A percentile compares a stretch with the other conserved stretches of the same genome.
phyloP scores from a whole-genome alignment of 2,329 filamentous ascomycete species.

The Botryotinia globosa region DNA sequence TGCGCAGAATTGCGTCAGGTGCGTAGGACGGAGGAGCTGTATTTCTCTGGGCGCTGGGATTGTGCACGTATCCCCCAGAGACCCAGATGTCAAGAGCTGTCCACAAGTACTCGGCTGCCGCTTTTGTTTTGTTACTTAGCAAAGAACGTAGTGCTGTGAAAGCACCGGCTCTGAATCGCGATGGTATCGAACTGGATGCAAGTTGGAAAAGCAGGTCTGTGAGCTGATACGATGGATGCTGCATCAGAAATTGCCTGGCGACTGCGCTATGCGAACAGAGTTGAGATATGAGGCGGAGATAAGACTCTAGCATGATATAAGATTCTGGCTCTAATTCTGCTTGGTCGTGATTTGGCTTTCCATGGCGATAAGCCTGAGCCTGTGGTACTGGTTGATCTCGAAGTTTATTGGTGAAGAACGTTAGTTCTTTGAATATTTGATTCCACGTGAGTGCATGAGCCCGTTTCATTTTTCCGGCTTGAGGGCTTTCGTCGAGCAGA shows the following conservation, averaged over 20 bases:
- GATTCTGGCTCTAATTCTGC: slow-evolving; percentile 86
- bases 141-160: slow-evolving; percentile 76
- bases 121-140: slow-evolving; percentile 67
- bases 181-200: slow-evolving; percentile 72
- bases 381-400: slow-evolving; percentile 66
- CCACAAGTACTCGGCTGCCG: slow-evolving; percentile 76
- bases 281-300: slow-evolving; percentile 82
- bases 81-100: slow-evolving; percentile 75
- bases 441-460: slow-evolving; percentile 86
- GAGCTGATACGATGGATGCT: slow-evolving; percentile 62
- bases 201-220: slow-evolving; percentile 74
- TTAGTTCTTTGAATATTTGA: slow-evolving; percentile 87
- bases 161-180: slow-evolving; percentile 76
- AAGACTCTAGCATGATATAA: slow-evolving; percentile 94
- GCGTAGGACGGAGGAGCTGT: slow-evolving; percentile 35
- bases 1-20: slow-evolving; percentile 67
- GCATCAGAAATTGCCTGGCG: slow-evolving; percentile 72
- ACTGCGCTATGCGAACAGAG: slow-evolving; percentile 70
- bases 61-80: slow-evolving; percentile 54
- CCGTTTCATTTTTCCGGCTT: slow-evolving; percentile 75
- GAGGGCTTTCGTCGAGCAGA: slow-evolving; percentile 77
- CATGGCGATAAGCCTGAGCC: slow-evolving; percentile 52
- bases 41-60: slow-evolving; percentile 43
- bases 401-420: slow-evolving; percentile 77
- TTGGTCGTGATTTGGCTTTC: slow-evolving; percentile 61